These are phyloP conservation scores for Yarrowia galli DNA, from an alignment of 1,139 yeast genomes.

Conservation along the genomic window DNA sequence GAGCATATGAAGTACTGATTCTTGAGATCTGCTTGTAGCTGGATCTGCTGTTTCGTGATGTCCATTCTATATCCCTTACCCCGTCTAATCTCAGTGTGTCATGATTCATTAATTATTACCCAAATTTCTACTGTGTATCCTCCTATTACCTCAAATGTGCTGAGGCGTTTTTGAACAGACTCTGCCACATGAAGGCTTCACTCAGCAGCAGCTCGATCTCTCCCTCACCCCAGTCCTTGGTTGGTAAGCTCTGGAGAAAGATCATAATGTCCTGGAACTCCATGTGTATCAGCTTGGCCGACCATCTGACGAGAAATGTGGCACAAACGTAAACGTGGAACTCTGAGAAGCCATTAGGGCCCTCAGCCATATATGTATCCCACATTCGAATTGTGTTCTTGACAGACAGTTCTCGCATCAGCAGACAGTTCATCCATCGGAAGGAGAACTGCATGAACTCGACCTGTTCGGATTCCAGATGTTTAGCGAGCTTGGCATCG, in stretches of 20 bases:
- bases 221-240: slow-evolving; percentile 82
- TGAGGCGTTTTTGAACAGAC: slow-evolving; percentile 83
- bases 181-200: slow-evolving; percentile 97
- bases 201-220: slow-evolving; percentile 91
- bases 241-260: slow-evolving; percentile 88
- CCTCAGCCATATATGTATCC: slow-evolving; percentile 95
- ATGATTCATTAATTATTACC: slow-evolving; percentile 22
- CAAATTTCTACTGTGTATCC: neutral
- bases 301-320: slow-evolving; percentile 91
- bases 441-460: slow-evolving; percentile 95
- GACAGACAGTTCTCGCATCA: slow-evolving; percentile 91
- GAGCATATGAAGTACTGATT: too few relatives aligned
- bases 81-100: neutral
- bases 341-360: slow-evolving; percentile 84
- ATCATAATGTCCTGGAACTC: slow-evolving; percentile 94
- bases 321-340: slow-evolving; percentile 98
- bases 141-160: slow-evolving; percentile 50
- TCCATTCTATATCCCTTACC: neutral
- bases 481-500: slow-evolving; percentile 73
- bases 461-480: slow-evolving; percentile 78
- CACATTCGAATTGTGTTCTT: slow-evolving; percentile 89
- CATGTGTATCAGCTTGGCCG: slow-evolving; percentile 76
- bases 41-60: too few relatives aligned
- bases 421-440: slow-evolving; percentile 97
- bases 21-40: too few relatives aligned